Percentiles rank a stretch among this genome's conserved stretches.
These are phyloP conservation scores for Cicer pinnatifidum DNA, from an alignment of 306 rosid genomes.

Conservation along the genomic window DNA sequence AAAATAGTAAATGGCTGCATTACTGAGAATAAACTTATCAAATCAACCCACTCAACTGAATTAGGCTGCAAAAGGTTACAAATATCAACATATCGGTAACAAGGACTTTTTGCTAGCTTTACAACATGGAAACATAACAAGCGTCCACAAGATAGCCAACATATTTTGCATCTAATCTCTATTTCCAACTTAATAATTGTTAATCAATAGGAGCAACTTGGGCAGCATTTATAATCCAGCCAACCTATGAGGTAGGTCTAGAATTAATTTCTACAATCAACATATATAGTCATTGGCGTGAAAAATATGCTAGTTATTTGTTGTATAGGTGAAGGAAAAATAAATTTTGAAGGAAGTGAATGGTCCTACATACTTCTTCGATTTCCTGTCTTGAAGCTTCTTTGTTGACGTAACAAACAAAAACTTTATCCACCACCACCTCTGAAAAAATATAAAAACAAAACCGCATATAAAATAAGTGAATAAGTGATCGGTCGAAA, in stretches of 20 bases:
- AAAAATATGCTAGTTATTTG: slow-evolving; percentile 37
- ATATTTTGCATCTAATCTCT: slow-evolving; percentile 14
- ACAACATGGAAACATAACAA: slow-evolving; percentile 37
- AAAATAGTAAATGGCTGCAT: slow-evolving; percentile 27
- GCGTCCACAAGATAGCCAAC: slow-evolving; percentile 28
- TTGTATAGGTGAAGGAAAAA: slow-evolving; percentile 42
- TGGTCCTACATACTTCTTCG: slow-evolving; percentile 67
- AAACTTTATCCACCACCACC: slow-evolving; percentile 63
- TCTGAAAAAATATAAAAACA: slow-evolving; percentile 52
- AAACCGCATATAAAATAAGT: slow-evolving; percentile 33
- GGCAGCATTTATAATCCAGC: slow-evolving; percentile 32
- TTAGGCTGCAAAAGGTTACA: slow-evolving; percentile 37
- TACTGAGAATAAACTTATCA: slow-evolving; percentile 35
- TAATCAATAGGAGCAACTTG: slow-evolving; percentile 16
- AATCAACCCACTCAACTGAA: slow-evolving; percentile 31
- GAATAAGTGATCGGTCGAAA: slow-evolving; percentile 12
- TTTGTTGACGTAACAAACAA: slow-evolving; percentile 62
- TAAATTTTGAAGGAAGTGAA: slow-evolving; percentile 39
- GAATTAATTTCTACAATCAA: slow-evolving; percentile 32
- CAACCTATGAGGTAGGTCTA: slow-evolving; percentile 31
- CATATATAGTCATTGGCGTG: slow-evolving; percentile 33
- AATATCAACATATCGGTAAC: slow-evolving; percentile 16
- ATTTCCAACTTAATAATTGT: slow-evolving; percentile 10
- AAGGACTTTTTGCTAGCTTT: slow-evolving; percentile 25
- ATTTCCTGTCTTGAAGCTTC: slow-evolving; percentile 69